A percentile compares a stretch with the other conserved stretches of the same genome.
Conservation (phyloP, 2,329 filamentous ascomycete genomes). For the Podosphaera aphanis region DNA sequence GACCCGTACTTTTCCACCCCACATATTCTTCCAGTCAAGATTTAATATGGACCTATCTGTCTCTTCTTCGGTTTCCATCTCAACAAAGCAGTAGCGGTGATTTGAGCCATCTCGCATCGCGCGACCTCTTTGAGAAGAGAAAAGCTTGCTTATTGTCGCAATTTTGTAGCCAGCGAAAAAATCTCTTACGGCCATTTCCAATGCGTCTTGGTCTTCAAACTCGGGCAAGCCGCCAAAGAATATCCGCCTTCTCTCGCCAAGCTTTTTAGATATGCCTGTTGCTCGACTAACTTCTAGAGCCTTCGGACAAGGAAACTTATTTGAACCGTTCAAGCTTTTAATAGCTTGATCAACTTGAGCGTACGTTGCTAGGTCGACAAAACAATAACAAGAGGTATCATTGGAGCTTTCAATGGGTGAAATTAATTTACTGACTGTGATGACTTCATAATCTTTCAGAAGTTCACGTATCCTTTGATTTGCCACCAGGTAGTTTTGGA, state of each 20-base stretch:
- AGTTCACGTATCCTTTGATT: conserved; percentile 23
- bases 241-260: conserved; percentile 19
- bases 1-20: conserved; percentile 9
- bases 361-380: conserved; percentile 34
- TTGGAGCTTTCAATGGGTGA: conserved; percentile 31
- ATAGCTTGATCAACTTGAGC: conserved; percentile 31
- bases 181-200: conserved; percentile 22
- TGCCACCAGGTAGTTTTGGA: conserved; percentile 24
- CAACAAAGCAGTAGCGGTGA: conserved; percentile 37
- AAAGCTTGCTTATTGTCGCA: conserved; percentile 19
- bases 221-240: conserved; percentile 27
- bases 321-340: conserved; percentile 16
- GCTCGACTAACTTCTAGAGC: conserved; percentile 7
- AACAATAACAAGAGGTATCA: conserved; percentile 38
- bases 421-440: conserved; percentile 20
- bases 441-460: conserved; percentile 24
- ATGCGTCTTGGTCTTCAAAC: conserved; percentile 24
- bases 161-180: conserved; percentile 24
- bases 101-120: conserved; percentile 27
- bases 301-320: conserved; percentile 6
- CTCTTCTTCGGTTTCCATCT: conserved; percentile 30
- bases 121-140: conserved; percentile 32
- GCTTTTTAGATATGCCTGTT: conserved; percentile 6
- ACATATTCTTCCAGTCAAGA: conserved; percentile 14
- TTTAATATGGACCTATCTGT: conserved; percentile 27